phyloP scores from a whole-genome alignment of 148 eudicot species.

The Rhododendron williamsianum region DNA sequence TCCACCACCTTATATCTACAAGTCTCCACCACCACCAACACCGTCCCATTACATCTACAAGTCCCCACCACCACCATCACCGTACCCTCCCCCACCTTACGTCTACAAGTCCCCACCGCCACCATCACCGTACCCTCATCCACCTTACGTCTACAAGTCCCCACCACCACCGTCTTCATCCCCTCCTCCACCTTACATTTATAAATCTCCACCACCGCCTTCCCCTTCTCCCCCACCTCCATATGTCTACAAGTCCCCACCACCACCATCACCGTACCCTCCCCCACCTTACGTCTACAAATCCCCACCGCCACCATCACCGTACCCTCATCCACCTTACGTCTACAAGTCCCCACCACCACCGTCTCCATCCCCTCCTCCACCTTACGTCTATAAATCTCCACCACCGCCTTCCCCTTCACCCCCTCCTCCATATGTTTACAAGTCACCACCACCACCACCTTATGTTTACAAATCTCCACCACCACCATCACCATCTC shows the following conservation, averaged over 20 bases:
- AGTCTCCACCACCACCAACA: not conserved
- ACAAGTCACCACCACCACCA: constrained; percentile 2
- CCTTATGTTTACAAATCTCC: constrained; percentile 25
- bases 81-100: constrained; percentile 17
- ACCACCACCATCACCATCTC: constrained; percentile 19
- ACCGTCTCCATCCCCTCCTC: not conserved
- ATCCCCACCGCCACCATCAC: constrained; percentile 35
- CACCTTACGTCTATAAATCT: constrained; percentile 27
- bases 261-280: constrained; percentile 17
- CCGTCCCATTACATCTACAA: constrained; percentile 15
- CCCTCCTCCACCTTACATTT: constrained; percentile 7
- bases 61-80: not conserved
- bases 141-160: constrained; percentile 27
- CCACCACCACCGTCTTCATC: constrained; percentile 22
- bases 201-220: constrained; percentile 27
- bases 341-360: constrained; percentile 31
- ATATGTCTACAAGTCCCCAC: constrained; percentile 13
- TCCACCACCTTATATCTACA: constrained; percentile 22
- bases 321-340: constrained; percentile 32
- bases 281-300: constrained; percentile 24
- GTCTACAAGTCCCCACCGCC: constrained; percentile 24
- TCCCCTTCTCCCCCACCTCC: not conserved
- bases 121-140: not conserved
- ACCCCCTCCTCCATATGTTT: constrained; percentile 5
- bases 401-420: constrained; percentile 28